These are phyloP conservation scores for Penicillium digitatum DNA, from an alignment of 2,329 filamentous ascomycete species.

Conservation along the genomic window DNA sequence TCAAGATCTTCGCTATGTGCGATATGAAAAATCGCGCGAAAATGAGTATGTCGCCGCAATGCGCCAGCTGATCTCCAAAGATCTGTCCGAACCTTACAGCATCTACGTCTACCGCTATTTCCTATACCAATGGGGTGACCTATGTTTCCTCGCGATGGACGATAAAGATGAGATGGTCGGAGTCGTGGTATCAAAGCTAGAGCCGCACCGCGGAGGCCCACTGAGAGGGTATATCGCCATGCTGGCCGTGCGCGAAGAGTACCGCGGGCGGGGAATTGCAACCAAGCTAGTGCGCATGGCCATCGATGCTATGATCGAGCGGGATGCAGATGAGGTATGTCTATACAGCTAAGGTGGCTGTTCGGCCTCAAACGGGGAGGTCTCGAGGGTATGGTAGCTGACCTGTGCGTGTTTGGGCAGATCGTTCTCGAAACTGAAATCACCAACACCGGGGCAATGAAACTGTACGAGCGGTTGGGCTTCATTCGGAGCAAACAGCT, in stretches of 20 bases:
- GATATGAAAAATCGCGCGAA: constrained; percentile 58
- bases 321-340: constrained; percentile 74
- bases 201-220: constrained; percentile 80
- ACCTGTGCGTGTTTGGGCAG: constrained; percentile 28
- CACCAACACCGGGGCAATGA: constrained; percentile 82
- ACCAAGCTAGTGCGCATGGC: constrained; percentile 84
- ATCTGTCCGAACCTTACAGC: constrained; percentile 96
- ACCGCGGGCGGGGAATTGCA: constrained; percentile 80
- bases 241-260: constrained; percentile 80
- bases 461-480: constrained; percentile 86
- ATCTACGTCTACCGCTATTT: constrained; percentile 99
- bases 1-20: constrained; percentile 52
- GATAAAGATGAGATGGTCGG: constrained; percentile 64
- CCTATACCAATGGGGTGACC: constrained; percentile 91
- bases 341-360: neutral
- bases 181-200: constrained; percentile 91
- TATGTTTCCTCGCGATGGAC: constrained; percentile 78
- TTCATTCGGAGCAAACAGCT: constrained; percentile 90
- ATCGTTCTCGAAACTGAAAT: constrained; percentile 95
- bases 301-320: constrained; percentile 82
- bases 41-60: constrained; percentile 75
- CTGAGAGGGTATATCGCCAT: constrained; percentile 95
- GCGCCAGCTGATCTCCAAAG: constrained; percentile 87
- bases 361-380: neutral
- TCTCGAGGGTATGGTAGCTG: constrained; percentile 8